phyloP scores from a whole-genome alignment of 2,329 filamentous ascomycete species.

The Colletotrichum karsti region DNA sequence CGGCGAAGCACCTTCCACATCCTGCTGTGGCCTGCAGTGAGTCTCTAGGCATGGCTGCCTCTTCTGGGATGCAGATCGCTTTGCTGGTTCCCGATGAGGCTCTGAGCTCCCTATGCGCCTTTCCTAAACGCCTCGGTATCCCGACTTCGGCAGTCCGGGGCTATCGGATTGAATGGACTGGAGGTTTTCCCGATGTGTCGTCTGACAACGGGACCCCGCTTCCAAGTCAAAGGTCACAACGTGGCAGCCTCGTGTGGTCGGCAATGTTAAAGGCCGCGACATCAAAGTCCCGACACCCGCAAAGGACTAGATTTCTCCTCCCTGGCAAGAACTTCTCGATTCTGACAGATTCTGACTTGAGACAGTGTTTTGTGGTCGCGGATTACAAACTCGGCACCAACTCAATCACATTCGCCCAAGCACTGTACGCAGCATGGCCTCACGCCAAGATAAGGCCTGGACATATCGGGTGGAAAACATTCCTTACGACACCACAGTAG shows the following conservation, averaged over 20 bases:
- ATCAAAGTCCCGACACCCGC: too few relatives aligned
- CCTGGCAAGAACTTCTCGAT: too few relatives aligned
- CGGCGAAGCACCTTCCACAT: neutral
- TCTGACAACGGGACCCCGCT: too few relatives aligned
- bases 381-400: too few relatives aligned
- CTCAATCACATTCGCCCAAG: neutral
- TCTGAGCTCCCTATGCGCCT: neutral
- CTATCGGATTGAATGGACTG: neutral
- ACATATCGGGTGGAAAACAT: neutral
- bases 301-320: too few relatives aligned
- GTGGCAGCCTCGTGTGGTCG: too few relatives aligned
- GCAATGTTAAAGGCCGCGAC: too few relatives aligned
- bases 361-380: too few relatives aligned
- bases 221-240: too few relatives aligned
- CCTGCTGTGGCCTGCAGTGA: too few relatives aligned
- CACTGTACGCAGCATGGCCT: neutral
- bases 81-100: neutral
- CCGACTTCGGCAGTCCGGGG: too few relatives aligned
- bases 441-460: neutral
- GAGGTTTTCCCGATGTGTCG: neutral
- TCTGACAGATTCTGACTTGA: too few relatives aligned
- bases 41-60: neutral
- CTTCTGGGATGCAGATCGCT: neutral
- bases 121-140: neutral
- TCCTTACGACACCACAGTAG: neutral